Evolutionary conservation across 208 protist genomes (phyloP), one percentile per base, ranked within the genome.

Genomic region (Balamuthia mandrillaris): DNA sequence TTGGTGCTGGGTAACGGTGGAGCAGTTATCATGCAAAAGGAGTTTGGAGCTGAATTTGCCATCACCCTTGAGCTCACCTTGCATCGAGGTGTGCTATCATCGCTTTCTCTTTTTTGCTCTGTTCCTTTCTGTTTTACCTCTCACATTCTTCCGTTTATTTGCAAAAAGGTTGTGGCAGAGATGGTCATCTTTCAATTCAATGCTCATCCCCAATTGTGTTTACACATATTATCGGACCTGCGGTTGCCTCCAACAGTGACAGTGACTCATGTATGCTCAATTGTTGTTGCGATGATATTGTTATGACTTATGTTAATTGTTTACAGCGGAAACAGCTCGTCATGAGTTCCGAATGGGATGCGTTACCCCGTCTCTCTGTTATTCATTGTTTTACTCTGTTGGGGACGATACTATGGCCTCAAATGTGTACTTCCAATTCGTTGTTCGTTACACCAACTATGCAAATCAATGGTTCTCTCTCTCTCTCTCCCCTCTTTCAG

Each of bases 391-490:
- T 31, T 79, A 37, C 31, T 18, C 41, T 3, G 33, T 79, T 21
- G 41, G 42, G 33, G 70, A 79, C 70, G 70, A 79, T 21, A 24
- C 60, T 10, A 42, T 37, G 6, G 44, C 70, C 29, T 42, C 54
- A 5, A 12, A 79, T 49, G 70, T 79, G 33, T 60, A 42, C 31
- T 79, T 79, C 45, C 70, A 79, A 9, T 79, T 79, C 31, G 70
- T 60, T 37, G 70, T 79, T 16, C 70, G 47, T 33, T 79, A 79
- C 47, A 79, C 70, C 70, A 79, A 52, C 27, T 49, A 49, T 49
- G 21, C 18, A 3, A 29, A 60, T 35, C 70, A 79, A n/a, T 60
- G 70, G 45, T 52, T 39, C 42, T 27, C n/a, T 10, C 18, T 3
- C 12, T 16, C 1, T 29, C 21, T 9, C 3, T 12, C 33, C 1